These are phyloP conservation scores for Neolecta irregularis DNA, from an alignment of 1,139 yeast species.

Conservation along the genomic window DNA sequence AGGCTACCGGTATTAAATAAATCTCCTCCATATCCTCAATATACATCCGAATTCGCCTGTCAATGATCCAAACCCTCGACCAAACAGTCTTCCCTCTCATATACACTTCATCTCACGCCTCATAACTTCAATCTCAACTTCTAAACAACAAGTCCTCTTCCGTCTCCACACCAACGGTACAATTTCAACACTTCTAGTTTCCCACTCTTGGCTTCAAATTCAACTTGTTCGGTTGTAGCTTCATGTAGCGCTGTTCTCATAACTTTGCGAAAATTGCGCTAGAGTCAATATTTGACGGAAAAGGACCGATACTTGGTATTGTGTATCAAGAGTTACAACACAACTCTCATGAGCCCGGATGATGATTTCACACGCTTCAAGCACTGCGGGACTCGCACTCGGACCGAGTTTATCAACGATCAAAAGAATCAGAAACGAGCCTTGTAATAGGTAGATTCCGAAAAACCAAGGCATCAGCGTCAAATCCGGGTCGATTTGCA, in stretches of 20 bases:
- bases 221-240: slow-evolving; percentile 7
- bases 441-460: slow-evolving; percentile 23
- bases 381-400: slow-evolving; percentile 22
- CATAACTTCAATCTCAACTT: too few relatives aligned
- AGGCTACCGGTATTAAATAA: too few relatives aligned
- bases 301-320: too few relatives aligned
- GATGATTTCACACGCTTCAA: slow-evolving; percentile 22
- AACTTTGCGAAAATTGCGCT: slow-evolving; percentile 21
- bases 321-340: slow-evolving; percentile 23
- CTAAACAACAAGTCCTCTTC: slow-evolving; percentile 22
- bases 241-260: slow-evolving; percentile 17
- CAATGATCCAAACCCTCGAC: too few relatives aligned
- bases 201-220: too few relatives aligned
- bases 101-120: too few relatives aligned
- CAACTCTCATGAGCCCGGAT: slow-evolving; percentile 25
- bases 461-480: slow-evolving; percentile 24
- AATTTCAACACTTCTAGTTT: slow-evolving; percentile 20
- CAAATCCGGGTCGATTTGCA: slow-evolving; percentile 22
- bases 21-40: too few relatives aligned
- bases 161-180: slow-evolving; percentile 21
- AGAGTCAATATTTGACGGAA: too few relatives aligned
- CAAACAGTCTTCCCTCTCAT: too few relatives aligned
- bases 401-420: slow-evolving; percentile 21
- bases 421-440: slow-evolving; percentile 19
- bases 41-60: too few relatives aligned